A percentile compares a stretch with the other conserved stretches of the same genome.
Evolutionary conservation across 2,329 filamentous ascomycete genomes (phyloP).

Genomic region (Sphaerulina musiva): DNA sequence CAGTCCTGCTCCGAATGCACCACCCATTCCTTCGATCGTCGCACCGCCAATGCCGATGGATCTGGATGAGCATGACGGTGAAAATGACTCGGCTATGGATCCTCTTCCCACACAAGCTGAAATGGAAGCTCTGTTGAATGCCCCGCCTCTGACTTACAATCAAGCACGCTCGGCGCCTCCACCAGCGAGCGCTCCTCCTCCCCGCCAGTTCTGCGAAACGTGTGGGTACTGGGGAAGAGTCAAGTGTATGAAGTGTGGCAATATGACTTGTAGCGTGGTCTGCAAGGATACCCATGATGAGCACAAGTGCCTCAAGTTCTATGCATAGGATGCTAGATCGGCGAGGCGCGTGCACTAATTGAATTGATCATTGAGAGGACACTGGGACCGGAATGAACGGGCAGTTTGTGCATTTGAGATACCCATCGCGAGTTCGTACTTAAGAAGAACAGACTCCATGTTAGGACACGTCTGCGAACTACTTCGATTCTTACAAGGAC

Average conservation of each 20-base stretch:
- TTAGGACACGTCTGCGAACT: too few species aligned
- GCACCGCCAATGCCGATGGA: conserved; percentile 25
- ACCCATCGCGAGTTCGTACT: too few species aligned
- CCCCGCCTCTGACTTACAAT: conserved; percentile 61
- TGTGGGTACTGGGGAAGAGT: conserved; percentile 78
- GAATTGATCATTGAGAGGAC: background rate
- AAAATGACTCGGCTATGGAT: too few species aligned
- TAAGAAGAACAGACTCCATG: too few species aligned
- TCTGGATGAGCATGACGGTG: conserved; percentile 16
- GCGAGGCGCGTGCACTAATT: background rate
- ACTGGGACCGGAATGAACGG: too few species aligned
- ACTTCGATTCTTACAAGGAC: too few species aligned
- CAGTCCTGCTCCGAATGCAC: conserved; percentile 22
- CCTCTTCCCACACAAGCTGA: conserved; percentile 39
- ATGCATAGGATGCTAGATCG: conserved; percentile 22
- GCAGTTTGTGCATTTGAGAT: too few species aligned
- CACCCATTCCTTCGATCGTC: conserved; percentile 12
- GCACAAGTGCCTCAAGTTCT: conserved; percentile 58
- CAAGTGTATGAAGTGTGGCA: conserved; percentile 71
- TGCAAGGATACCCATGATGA: conserved; percentile 67
- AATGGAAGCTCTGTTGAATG: conserved; percentile 57
- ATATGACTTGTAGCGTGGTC: conserved; percentile 67
- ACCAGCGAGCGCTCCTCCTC: conserved; percentile 42
- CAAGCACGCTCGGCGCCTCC: conserved; percentile 50
- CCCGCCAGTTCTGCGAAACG: conserved; percentile 65